Percentiles rank a stretch among this genome's conserved stretches.
These are phyloP conservation scores for Byssoonygena ceratinophila DNA, from an alignment of 2,329 filamentous ascomycete genomes.

Conservation along the genomic window DNA sequence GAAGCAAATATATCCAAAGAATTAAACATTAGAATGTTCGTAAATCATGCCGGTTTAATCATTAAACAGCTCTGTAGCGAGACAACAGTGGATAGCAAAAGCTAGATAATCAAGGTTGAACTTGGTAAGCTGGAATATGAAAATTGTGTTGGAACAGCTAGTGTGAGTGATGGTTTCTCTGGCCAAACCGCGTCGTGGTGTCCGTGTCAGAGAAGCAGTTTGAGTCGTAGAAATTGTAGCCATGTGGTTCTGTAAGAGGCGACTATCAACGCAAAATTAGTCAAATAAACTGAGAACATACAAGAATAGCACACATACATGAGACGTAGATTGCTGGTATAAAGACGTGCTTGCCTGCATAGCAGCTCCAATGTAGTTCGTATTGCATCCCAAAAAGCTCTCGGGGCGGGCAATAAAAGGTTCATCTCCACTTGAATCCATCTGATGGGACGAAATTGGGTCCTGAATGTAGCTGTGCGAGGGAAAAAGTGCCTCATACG, in stretches of 20 bases:
- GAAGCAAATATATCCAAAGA: neutral
- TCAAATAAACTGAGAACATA: neutral
- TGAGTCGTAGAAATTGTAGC: neutral
- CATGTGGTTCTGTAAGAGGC: neutral
- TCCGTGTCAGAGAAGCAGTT: neutral
- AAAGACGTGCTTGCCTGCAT: conserved; percentile 33
- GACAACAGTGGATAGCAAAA: no score
- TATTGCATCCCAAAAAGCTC: conserved; percentile 49
- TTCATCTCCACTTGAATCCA: neutral
- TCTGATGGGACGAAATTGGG: conserved; percentile 25
- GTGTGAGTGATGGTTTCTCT: neutral
- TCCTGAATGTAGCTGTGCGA: conserved; percentile 34
- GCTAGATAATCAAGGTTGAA: neutral
- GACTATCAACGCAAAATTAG: neutral
- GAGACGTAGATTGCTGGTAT: conserved; percentile 24
- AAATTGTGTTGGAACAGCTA: no score
- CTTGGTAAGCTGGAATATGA: no score
- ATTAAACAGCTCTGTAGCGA: neutral
- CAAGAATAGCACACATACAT: neutral
- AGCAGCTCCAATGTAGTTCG: conserved; percentile 42
- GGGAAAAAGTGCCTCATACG: conserved; percentile 28
- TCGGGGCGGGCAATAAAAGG: conserved; percentile 37
- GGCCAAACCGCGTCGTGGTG: neutral
- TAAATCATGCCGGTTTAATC: neutral
- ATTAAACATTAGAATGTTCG: neutral